Base-by-base conservation (phyloP, 768 basidiomycete species). In the Boletus sp. region DNA sequence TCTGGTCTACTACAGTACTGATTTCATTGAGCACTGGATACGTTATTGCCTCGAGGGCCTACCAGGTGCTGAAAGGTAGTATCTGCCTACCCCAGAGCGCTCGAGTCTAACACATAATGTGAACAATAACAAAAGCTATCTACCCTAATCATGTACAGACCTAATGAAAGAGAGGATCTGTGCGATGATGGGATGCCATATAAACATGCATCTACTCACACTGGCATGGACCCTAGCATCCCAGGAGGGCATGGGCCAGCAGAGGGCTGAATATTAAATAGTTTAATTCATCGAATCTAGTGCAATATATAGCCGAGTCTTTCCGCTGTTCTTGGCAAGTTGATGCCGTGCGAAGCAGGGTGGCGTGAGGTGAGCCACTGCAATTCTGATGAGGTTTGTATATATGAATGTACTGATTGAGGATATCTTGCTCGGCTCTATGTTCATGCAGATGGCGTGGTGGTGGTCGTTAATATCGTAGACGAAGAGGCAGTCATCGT, bases 221-320 rank as follows among this genome's bases (percentile, higher is more conserved):
- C n/a, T n/a, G n/a, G n/a, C n/a, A 57, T 54, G 49, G 39, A 51
- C 46, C 58, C 52, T 49, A 39, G 52, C 28, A 52, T 58, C 56
- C 61, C 44, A 40, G 35, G 55, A 50, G 41, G 61, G 45, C 58
- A 33, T 51, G 56, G 24, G 54, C 55, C 36, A 55, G 48, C 20
- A 46, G 55, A 50, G 54, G 53, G 44, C 49, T 52, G 51, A 48
- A 68, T 59, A 68, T 65, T 58, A 70, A 58, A 63, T 66, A 65
- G 50, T 28, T 67, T 63, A 60, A 54, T 46, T 49, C 36, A 52
- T 47, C 39, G 56, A 55, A 37, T 51, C 55, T 57, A 65, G 44
- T 51, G 61, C 52, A 55, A 67, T 69, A 68, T 59, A 65, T 70
- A 68, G 32, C 51, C 50, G 48, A 54, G 18, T 33, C 49, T 58